Evolutionary conservation across 768 basidiomycete genomes (phyloP).

Genomic region (Trametes meyenii): DNA sequence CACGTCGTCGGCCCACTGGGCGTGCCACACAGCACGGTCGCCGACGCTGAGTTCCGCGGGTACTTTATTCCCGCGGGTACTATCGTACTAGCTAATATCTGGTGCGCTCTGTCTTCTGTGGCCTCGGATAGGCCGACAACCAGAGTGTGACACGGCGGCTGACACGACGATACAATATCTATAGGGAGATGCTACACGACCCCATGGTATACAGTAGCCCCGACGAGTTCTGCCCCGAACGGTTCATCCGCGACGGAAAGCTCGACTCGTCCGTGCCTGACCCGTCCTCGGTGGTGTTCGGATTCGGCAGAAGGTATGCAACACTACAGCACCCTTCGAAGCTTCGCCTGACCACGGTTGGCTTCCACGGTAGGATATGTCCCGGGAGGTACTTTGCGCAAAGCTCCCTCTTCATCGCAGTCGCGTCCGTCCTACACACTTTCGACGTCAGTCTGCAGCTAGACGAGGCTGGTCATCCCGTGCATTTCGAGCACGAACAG

Average conservation of each 20-base stretch:
- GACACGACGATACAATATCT: not conserved
- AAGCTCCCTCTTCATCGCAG: too few relatives aligned
- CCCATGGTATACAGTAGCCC: slow-evolving; percentile 84
- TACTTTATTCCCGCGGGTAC: slow-evolving; percentile 31
- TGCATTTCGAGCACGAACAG: too few relatives aligned
- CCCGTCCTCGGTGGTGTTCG: slow-evolving; percentile 26
- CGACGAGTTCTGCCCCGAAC: slow-evolving; percentile 80
- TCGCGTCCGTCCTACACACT: too few relatives aligned
- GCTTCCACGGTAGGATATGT: too few relatives aligned
- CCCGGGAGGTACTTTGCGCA: too few relatives aligned
- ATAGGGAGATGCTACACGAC: slow-evolving; percentile 74
- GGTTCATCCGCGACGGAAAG: slow-evolving; percentile 54
- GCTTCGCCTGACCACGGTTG: too few relatives aligned
- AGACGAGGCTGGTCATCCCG: too few relatives aligned
- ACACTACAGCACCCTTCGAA: too few relatives aligned
- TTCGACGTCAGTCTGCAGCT: too few relatives aligned
- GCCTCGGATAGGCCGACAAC: not conserved
- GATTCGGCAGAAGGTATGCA: too few relatives aligned
- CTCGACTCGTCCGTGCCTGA: slow-evolving; percentile 58
- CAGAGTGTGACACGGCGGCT: not conserved
- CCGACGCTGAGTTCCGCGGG: slow-evolving; percentile 27
- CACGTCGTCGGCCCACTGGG: slow-evolving; percentile 9
- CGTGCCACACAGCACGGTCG: slow-evolving; percentile 33
- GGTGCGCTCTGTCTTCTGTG: slow-evolving; percentile 21
- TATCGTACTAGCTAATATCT: slow-evolving; percentile 28